These are phyloP conservation scores for Fusarium sp. DNA, from an alignment of 2,329 filamentous ascomycete genomes.

Conservation along the genomic window DNA sequence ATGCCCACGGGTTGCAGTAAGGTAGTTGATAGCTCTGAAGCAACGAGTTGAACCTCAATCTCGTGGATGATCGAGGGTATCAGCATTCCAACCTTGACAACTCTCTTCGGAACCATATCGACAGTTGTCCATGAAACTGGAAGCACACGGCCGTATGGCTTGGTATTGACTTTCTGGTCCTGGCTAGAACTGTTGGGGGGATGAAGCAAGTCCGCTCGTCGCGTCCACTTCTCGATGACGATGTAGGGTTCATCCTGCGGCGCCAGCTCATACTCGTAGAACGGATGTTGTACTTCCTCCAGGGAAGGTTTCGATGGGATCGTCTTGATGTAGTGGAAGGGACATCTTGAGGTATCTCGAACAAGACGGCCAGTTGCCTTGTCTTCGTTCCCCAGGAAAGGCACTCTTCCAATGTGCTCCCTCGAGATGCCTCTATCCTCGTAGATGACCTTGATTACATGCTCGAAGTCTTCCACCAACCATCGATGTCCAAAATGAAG, in stretches of 20 bases:
- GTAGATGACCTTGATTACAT: slow-evolving; percentile 58
- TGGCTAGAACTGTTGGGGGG: slow-evolving; percentile 25
- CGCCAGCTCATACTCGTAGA: slow-evolving; percentile 52
- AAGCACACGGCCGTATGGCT: slow-evolving; percentile 59
- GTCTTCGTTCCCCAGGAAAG: slow-evolving; percentile 46
- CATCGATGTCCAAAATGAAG: slow-evolving; percentile 64
- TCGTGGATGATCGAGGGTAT: slow-evolving; percentile 80
- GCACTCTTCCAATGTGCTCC: slow-evolving; percentile 47
- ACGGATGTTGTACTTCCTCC: slow-evolving; percentile 54
- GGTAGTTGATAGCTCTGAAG: slow-evolving; percentile 63
- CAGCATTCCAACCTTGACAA: slow-evolving; percentile 68
- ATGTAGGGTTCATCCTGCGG: slow-evolving; percentile 63
- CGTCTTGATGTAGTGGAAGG: slow-evolving; percentile 57
- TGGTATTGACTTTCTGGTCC: slow-evolving; percentile 49
- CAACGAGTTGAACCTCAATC: slow-evolving; percentile 74
- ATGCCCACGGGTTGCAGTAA: slow-evolving; percentile 61
- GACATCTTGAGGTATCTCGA: slow-evolving; percentile 51
- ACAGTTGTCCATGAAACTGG: slow-evolving; percentile 61
- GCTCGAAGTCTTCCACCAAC: slow-evolving; percentile 52
- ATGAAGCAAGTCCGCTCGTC: slow-evolving; percentile 71
- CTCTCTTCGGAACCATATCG: slow-evolving; percentile 60
- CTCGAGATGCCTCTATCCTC: slow-evolving; percentile 41
- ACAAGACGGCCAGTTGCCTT: slow-evolving; percentile 50
- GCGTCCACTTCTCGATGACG: slow-evolving; percentile 62
- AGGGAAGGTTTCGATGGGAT: slow-evolving; percentile 59